Conservation (phyloP, 2,329 filamentous ascomycete species). For the Diaporthe ilicicola region DNA sequence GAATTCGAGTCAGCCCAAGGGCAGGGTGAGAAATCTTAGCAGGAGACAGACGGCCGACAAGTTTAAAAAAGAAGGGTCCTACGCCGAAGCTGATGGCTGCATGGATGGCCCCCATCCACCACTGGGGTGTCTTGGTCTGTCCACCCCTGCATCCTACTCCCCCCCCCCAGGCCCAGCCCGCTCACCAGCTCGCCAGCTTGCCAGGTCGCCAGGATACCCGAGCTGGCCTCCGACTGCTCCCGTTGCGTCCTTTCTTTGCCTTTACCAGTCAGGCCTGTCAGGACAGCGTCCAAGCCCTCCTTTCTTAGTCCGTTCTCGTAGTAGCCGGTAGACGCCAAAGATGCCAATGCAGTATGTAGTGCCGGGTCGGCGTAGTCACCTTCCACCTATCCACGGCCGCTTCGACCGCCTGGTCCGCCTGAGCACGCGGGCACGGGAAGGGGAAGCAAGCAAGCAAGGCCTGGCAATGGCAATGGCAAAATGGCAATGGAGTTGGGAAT, state of each 20-base stretch:
- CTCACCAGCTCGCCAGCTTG: background rate
- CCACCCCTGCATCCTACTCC: conserved; percentile 9
- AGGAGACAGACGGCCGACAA: background rate
- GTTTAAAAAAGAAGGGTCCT: conserved; percentile 31
- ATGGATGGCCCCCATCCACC: conserved; percentile 4
- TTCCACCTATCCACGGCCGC: background rate
- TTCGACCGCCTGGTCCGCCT: background rate
- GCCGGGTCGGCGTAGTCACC: background rate
- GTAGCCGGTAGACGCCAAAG: conserved; percentile 1
- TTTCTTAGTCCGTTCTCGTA: background rate
- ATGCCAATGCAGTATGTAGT: conserved; percentile 7
- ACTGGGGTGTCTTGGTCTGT: background rate
- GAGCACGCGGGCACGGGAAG: conserved; percentile 5
- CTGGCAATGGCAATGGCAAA: too few species aligned
- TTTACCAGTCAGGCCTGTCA: background rate
- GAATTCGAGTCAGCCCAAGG: conserved; percentile 6
- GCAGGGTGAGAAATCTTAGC: background rate
- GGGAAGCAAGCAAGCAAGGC: background rate
- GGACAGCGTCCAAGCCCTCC: background rate
- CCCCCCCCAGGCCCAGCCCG: background rate
- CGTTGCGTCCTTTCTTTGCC: too few species aligned
- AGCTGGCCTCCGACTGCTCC: background rate
- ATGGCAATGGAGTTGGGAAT: too few species aligned
- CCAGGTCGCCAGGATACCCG: too few species aligned
- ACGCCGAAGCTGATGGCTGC: conserved; percentile 13